Percentiles rank a stretch among this genome's conserved stretches.
Evolutionary conservation across 1,139 yeast genomes (phyloP).

Genomic region (Geotrichum bryndzae): DNA sequence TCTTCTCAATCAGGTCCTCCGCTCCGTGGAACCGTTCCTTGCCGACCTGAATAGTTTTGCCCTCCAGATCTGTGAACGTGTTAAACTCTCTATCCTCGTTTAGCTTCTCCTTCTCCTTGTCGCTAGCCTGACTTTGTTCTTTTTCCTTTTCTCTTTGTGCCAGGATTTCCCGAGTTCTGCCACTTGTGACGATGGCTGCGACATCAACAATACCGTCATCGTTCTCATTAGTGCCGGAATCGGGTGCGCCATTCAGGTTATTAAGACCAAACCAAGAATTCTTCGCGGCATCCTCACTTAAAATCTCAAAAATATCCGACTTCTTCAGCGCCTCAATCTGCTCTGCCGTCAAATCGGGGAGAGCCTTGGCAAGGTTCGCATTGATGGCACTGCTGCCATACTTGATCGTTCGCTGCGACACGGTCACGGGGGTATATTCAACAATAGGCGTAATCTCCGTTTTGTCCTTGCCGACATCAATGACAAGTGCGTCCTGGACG

Average conservation of each 20-base stretch:
- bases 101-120: conserved; percentile 37
- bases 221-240: conserved; percentile 37
- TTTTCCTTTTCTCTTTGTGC: conserved; percentile 51
- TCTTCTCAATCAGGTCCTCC: conserved; percentile 47
- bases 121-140: conserved; percentile 33
- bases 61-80: conserved; percentile 54
- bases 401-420: conserved; percentile 47
- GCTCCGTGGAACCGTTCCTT: conserved; percentile 84
- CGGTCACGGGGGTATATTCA: conserved; percentile 57
- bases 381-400: conserved; percentile 65
- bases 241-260: conserved; percentile 39
- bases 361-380: conserved; percentile 42
- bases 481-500: conserved; percentile 55
- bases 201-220: conserved; percentile 80
- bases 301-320: conserved; percentile 72
- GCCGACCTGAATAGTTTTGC: conserved; percentile 59
- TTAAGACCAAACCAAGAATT: conserved; percentile 56
- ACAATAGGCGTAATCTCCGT: conserved; percentile 75
- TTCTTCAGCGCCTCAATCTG: conserved; percentile 73
- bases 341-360: conserved; percentile 52
- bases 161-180: conserved; percentile 58
- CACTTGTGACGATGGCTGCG: conserved; percentile 81
- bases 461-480: conserved; percentile 73
- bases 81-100: conserved; percentile 49
- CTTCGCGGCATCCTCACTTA: conserved; percentile 53